Evolutionary conservation across 768 basidiomycete species (phyloP).

Genomic region (Kockovaella imperatae): DNA sequence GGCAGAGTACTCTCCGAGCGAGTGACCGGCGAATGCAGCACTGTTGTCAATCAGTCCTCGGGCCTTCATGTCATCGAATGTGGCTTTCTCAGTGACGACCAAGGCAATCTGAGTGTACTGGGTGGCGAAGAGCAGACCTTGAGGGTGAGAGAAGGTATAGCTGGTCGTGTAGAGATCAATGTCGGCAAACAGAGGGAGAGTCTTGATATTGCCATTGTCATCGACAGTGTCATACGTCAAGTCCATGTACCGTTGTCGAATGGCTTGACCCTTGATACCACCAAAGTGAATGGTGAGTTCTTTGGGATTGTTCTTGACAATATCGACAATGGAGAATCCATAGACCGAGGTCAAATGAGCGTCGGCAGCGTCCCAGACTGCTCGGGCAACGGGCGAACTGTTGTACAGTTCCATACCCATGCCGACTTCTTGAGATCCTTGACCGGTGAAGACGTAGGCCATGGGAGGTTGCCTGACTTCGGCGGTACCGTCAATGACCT

Average conservation of each 20-base stretch:
- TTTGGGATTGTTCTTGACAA: slow-evolving; percentile 97
- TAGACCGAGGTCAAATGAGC: slow-evolving; percentile 87
- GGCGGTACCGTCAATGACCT: slow-evolving; percentile 83
- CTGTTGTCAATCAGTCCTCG: slow-evolving; percentile 89
- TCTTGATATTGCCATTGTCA: slow-evolving; percentile 91
- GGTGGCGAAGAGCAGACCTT: slow-evolving; percentile 89
- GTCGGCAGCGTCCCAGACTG: slow-evolving; percentile 96
- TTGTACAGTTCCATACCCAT: slow-evolving; percentile 99
- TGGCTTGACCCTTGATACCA: slow-evolving; percentile 97
- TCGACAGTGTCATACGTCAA: slow-evolving; percentile 98
- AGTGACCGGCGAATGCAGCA: slow-evolving; percentile 95
- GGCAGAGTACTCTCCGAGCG: slow-evolving; percentile 96
- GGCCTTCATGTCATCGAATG: slow-evolving; percentile 94
- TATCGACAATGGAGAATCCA: slow-evolving; percentile 97
- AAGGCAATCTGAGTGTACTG: slow-evolving; percentile 98
- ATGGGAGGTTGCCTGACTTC: slow-evolving; percentile 86
- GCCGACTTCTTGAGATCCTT: slow-evolving; percentile 93
- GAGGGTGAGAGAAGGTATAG: slow-evolving; percentile 97
- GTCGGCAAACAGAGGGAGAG: slow-evolving; percentile 88
- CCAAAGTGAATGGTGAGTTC: slow-evolving; percentile 98
- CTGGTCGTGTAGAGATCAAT: slow-evolving; percentile 89
- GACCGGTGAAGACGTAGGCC: slow-evolving; percentile 95
- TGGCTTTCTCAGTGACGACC: slow-evolving; percentile 95
- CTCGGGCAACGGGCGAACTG: slow-evolving; percentile 81
- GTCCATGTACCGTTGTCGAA: slow-evolving; percentile 98